Evolutionary conservation across 1,284 basidiomycete species (phyloP).

Genomic region (Rhizoctonia solani): DNA sequence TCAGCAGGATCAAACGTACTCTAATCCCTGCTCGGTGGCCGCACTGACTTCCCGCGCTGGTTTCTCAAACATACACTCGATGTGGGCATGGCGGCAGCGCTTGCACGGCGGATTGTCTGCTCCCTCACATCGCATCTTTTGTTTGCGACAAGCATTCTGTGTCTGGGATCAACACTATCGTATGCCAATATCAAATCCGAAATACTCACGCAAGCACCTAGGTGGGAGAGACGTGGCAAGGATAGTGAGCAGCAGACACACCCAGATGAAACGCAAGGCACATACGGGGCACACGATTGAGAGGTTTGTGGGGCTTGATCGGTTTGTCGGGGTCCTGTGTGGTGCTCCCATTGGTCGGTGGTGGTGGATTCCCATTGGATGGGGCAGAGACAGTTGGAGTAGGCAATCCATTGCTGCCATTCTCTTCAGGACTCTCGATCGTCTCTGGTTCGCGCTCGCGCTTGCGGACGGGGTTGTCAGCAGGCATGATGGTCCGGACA

Average conservation of each 20-base stretch:
- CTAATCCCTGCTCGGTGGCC: conserved; percentile 83
- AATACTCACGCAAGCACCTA: conserved; percentile 76
- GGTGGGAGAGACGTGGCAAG: too few species aligned
- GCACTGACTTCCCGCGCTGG: conserved; percentile 80
- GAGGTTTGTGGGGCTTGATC: conserved; percentile 68
- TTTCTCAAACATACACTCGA: conserved; percentile 89
- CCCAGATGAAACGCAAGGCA: conserved; percentile 45
- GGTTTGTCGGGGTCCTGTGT: too few species aligned
- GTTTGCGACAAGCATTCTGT: conserved; percentile 81
- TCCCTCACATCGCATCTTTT: conserved; percentile 88
- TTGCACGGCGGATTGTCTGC: conserved; percentile 91
- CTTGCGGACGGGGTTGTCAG: conserved; percentile 13
- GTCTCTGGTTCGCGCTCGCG: conserved; percentile 22
- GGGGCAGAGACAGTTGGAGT: conserved; percentile 7
- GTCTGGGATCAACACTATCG: neutral
- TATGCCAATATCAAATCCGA: conserved; percentile 2
- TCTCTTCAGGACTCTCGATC: conserved; percentile 20
- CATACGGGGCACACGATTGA: conserved; percentile 83
- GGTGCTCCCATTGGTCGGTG: too few species aligned
- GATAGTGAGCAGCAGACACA: conserved; percentile 37
- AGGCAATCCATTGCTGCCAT: conserved; percentile 5
- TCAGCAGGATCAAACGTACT: conserved; percentile 57
- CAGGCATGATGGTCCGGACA: conserved; percentile 22
- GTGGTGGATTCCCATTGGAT: neutral
- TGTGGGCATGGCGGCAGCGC: conserved; percentile 79